Conservation (phyloP, 306 rosid genomes). For the Notholithocarpus densiflorus region DNA sequence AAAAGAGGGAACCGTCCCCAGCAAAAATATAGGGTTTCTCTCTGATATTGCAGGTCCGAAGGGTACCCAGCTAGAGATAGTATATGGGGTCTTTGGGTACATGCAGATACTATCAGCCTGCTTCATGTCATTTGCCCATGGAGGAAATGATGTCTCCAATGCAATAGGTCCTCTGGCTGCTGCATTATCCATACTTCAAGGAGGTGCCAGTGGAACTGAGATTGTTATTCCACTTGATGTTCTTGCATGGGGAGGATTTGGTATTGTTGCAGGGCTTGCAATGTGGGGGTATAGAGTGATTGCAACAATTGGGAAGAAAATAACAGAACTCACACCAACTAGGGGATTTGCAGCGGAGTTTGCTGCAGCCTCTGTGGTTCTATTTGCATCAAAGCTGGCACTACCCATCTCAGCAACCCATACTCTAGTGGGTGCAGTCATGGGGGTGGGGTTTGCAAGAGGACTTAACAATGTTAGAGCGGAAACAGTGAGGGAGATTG, state of each 20-base stretch:
- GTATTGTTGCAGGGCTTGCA: conserved; percentile 90
- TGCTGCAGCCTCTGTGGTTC: conserved; percentile 94
- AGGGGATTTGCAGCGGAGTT: conserved; percentile 99
- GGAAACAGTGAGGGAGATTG: conserved; percentile 94
- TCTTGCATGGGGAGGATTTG: conserved; percentile 99
- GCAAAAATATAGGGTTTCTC: conserved; percentile 63
- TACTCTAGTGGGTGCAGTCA: conserved; percentile 93
- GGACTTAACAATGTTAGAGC: conserved; percentile 86
- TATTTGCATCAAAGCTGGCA: conserved; percentile 81
- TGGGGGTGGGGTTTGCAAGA: conserved; percentile 99
- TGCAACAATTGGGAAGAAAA: conserved; percentile 92
- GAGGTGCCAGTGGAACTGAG: conserved; percentile 48
- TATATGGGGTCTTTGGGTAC: conserved; percentile 90
- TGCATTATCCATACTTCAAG: conserved; percentile 86
- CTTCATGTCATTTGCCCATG: conserved; percentile 98
- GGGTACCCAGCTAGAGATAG: conserved; percentile 88
- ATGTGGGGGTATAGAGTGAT: conserved; percentile 98
- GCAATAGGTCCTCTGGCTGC: conserved; percentile 95
- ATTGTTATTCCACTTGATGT: conserved; percentile 86
- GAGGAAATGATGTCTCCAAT: conserved; percentile 97
- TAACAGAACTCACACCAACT: conserved; percentile 92
- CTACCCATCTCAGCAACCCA: conserved; percentile 92
- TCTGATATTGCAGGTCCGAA: conserved; percentile 84
- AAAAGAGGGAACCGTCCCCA: conserved; percentile 32
- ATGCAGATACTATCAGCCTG: conserved; percentile 97